Evolutionary conservation across 352 stramenopile species (phyloP), one percentile per base, ranked within the genome.

Genomic region (Halophytophthora polymorphica): DNA sequence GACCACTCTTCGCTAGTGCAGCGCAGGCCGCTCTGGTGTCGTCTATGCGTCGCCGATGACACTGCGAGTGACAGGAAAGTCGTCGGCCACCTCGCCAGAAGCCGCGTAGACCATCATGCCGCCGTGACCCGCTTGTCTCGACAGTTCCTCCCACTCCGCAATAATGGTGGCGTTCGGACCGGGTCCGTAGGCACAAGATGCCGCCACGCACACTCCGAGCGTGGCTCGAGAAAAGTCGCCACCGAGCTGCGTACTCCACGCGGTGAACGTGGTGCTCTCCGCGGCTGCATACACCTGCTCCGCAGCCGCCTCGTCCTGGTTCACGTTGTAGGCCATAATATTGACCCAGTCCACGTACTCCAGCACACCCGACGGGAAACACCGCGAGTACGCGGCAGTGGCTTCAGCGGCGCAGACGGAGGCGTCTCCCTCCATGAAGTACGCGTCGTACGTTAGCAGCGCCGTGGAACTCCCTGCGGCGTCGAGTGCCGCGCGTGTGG

Each of bases 261-360:
- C 65, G 17, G 51, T 53, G 41, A 92, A 92, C 4, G 76, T 89
- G 1, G 77, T 67, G 15, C 58, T 71, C 23, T 74, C 49, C 17
- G 82, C 82, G 1, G 68, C 58, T 2, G 64, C 66, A 25, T 92
- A 92, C 39, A 88, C 62, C 0, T 19, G 49, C 2, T 74, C 76
- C 4, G 81, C 81, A 0, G 47, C 64, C 1, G 35, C 48, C 5
- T 58, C 57, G 38, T 88, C 64, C 22, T 67, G 7, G 13, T 86
- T 70, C 36, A 88, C 73, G 48, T 92, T 92, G 66, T 92, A 92
- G 35, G 80, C 71, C 82, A 92, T 92, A 54, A 92, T 86, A 58
- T 92, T 88, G 36, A 92, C 57, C 78, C 79, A 89, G 57, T 90
- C 77, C 14, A 90, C 64, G 18, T 77, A 76, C 18, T 69, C 45